These are phyloP conservation scores for Patellifolia procumbens DNA, from an alignment of 179 eudicot genomes.

Conservation along the genomic window DNA sequence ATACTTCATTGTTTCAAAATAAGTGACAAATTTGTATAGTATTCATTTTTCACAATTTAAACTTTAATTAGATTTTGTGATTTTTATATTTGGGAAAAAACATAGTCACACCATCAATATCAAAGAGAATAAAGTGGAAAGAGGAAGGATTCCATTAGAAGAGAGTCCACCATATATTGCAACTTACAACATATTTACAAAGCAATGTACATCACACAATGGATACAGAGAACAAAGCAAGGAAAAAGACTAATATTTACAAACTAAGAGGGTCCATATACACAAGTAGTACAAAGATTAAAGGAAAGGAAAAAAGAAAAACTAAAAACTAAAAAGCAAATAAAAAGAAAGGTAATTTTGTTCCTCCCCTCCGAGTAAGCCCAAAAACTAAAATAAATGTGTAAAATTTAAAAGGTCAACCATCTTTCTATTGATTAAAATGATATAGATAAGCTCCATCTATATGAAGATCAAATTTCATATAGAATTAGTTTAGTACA, in stretches of 20 bases:
- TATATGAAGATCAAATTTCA: neutral
- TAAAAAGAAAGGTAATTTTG: neutral
- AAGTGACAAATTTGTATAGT: neutral
- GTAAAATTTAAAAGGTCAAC: neutral
- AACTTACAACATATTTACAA: constrained; percentile 1
- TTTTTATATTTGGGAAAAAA: too few relatives aligned
- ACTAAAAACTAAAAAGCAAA: neutral
- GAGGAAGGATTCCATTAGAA: neutral
- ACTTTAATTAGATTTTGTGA: too few relatives aligned
- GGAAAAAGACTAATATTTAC: neutral
- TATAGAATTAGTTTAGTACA: neutral
- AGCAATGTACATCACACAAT: neutral
- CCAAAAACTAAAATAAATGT: neutral
- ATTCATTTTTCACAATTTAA: too few relatives aligned
- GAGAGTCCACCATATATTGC: neutral
- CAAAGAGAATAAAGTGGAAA: neutral
- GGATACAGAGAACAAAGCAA: neutral
- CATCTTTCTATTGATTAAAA: neutral
- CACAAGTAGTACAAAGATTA: neutral
- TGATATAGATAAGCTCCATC: constrained; percentile 1
- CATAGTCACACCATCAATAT: too few relatives aligned
- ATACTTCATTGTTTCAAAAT: too few relatives aligned
- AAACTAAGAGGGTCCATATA: too few relatives aligned
- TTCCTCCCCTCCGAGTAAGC: neutral
- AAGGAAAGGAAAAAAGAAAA: neutral